Evolutionary conservation across 2,329 filamentous ascomycete genomes (phyloP), one percentile per base, ranked within the genome.

Genomic region (Phialemonium atrogriseum): DNA sequence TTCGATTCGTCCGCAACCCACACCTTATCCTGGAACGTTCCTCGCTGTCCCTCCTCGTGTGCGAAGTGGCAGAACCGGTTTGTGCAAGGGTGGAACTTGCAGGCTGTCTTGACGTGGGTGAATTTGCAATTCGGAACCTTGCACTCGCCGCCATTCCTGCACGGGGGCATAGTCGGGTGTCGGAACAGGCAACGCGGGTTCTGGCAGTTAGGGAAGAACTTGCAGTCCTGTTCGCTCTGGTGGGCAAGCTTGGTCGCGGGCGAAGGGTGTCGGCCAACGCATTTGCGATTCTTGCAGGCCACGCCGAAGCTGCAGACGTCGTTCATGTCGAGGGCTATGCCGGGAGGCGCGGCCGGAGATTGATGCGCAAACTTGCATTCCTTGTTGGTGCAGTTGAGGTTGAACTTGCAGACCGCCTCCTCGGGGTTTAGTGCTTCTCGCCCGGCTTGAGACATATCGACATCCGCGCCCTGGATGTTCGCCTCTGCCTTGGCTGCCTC

Each of bases 201-300:
- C 30, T 85, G 81, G 66, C 87, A 94, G 60, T 93, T 85, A 36
- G 88, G 86, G 56, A 77, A 94, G 68, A 87, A 94, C 51, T 82
- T 85, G 73, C 88, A 94, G 49, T 93, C 80, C 55, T 84, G 78
- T 55, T 91, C 83, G 37, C 77, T 72, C 59, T 94, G 83, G 53
- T 89, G 84, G 16, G 80, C 77, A 31, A 74, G 63, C 54, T 78
- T 84, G 45, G 83, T 73, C 5, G 89, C 87, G 2, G 91, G 91
- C 6, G 88, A 95, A 3, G 91, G 91, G 56, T 98, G 91, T 37
- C 86, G 84, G 18, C 74, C 88, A 7, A 83, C 84, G 52, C 91
- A 98, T 62, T 96, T 96, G 49, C 77, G 73, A 67, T 96, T 98
- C 62, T 91, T 94, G 75, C 91, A 98, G 7, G 87, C 87, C 3